phyloP scores from a whole-genome alignment of 2,329 filamentous ascomycete species.

The Huntiella omanensis region DNA sequence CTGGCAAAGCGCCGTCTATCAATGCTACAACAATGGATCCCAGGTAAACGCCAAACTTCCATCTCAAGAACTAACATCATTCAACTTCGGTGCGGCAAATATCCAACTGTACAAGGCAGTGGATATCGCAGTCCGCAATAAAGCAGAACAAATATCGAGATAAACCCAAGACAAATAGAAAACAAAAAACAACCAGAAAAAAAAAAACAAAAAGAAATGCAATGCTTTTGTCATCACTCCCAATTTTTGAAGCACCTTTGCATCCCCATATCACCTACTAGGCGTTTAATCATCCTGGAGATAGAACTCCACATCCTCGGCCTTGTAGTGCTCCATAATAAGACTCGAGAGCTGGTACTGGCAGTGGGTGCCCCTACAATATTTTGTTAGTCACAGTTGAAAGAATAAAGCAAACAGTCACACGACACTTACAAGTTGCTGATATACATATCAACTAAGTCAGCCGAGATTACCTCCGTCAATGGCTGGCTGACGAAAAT shows the following conservation, averaged over 20 bases:
- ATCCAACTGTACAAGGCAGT: too few species aligned
- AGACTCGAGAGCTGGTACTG: conserved; percentile 55
- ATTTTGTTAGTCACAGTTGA: not conserved
- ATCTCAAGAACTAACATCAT: too few species aligned
- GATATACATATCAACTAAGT: conserved; percentile 63
- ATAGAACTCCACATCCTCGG: conserved; percentile 49
- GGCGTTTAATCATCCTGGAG: conserved; percentile 17
- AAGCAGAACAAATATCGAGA: too few species aligned
- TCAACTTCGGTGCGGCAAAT: too few species aligned
- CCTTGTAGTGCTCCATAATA: conserved; percentile 57
- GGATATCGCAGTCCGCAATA: too few species aligned
- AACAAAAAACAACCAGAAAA: too few species aligned
- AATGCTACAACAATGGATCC: too few species aligned
- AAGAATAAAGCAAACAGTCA: not conserved
- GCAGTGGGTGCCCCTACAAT: conserved; percentile 41
- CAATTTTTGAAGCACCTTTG: not conserved
- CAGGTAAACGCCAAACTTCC: too few species aligned
- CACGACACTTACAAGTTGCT: conserved; percentile 43
- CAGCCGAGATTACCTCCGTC: conserved; percentile 68
- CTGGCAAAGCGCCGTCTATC: too few species aligned
- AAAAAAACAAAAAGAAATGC: not conserved
- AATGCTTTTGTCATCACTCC: not conserved
- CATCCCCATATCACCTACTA: not conserved
- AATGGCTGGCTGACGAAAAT: conserved; percentile 55
- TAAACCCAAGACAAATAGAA: too few species aligned